A percentile compares a stretch with the other conserved stretches of the same genome.
phyloP scores from a whole-genome alignment of 2,329 filamentous ascomycete genomes.

The Colletotrichum sp. region DNA sequence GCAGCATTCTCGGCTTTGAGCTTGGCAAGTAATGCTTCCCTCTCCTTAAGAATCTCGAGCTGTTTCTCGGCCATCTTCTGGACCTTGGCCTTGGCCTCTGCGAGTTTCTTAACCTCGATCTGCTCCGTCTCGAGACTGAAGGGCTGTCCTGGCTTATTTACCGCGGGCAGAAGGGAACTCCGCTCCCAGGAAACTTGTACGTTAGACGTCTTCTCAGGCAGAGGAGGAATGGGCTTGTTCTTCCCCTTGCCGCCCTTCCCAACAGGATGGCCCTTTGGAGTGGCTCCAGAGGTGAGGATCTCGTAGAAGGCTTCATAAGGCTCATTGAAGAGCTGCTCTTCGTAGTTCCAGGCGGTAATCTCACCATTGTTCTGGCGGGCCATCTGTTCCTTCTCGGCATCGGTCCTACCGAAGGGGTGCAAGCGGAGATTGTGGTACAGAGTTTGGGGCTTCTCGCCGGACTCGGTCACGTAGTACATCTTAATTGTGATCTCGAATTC shows the following conservation, averaged over 20 bases:
- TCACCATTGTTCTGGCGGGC: conserved; percentile 58
- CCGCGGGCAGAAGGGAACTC: conserved; percentile 77
- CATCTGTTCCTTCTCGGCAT: conserved; percentile 71
- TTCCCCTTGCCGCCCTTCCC: conserved; percentile 58
- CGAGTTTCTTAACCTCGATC: conserved; percentile 64
- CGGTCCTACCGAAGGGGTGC: conserved; percentile 86
- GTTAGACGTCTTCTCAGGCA: conserved; percentile 36
- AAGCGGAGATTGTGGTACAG: conserved; percentile 91
- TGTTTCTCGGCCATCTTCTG: conserved; percentile 64
- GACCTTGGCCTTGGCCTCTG: conserved; percentile 69
- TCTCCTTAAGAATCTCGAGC: conserved; percentile 65
- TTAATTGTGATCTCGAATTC: conserved; percentile 98
- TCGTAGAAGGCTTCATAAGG: conserved; percentile 93
- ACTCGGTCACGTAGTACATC: conserved; percentile 88
- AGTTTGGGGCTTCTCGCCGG: conserved; percentile 93
- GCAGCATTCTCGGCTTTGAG: conserved; percentile 65
- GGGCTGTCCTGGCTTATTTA: conserved; percentile 70
- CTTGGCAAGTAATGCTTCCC: conserved; percentile 65
- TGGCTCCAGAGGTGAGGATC: conserved; percentile 76
- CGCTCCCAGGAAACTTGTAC: conserved; percentile 54
- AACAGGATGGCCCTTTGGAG: conserved; percentile 48
- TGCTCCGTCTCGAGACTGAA: conserved; percentile 76
- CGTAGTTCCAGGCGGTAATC: conserved; percentile 82
- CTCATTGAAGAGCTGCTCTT: conserved; percentile 97
- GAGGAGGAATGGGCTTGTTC: conserved; percentile 46